Base-by-base conservation (phyloP, 495 filamentous ascomycete species). In the Thermochaetoides thermophila region DNA sequence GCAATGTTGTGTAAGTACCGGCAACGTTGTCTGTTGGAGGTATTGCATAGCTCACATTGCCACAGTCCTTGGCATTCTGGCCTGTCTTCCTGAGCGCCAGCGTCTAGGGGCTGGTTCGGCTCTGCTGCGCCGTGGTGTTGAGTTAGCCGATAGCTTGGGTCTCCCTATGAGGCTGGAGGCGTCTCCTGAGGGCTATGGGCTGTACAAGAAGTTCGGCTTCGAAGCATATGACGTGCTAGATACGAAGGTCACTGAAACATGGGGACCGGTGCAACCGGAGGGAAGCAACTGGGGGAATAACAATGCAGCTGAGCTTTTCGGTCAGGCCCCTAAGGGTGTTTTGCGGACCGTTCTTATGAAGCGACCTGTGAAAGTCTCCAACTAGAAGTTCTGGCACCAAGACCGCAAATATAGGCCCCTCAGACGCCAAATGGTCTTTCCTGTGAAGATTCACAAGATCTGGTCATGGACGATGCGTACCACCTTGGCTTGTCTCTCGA, bases 81-180 rank as follows among this genome's bases (percentile, higher is more conserved):
- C 27, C 7, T 45, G 35, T 34, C 32, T n/a, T 11, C 42, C 46
- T 3, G 19, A 35, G 21, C 33, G 39, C 5, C 47, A 48, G 20
- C 38, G 52, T 1, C 7, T 46, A 15, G 52, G 52, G 7, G 49
- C 47, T 14, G 52, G 49, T 1, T 43, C 40, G 7, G 52, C 47
- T 0, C 40, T 55, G 5, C 1, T 55, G 16, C 29, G 37, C n/a
- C 43, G 31, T 37, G 49, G 52, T 1, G 22, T 20, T 20, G 34
- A 48, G 10, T 24, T 53, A 9, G 52, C 52, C 16, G 52, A 55
- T 32, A 28, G 35, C 18, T 37, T 52, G 4, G 39, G 40, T 3
- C 16, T 53, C n/a, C 40, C 45, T 5, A 34, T 19, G 17, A 32
- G 24, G n/a, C 39, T 53, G 8, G 44, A 48, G 30, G 33, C 47